Conservation (phyloP, 2,329 filamentous ascomycete genomes). For the Catunica adiposa region DNA sequence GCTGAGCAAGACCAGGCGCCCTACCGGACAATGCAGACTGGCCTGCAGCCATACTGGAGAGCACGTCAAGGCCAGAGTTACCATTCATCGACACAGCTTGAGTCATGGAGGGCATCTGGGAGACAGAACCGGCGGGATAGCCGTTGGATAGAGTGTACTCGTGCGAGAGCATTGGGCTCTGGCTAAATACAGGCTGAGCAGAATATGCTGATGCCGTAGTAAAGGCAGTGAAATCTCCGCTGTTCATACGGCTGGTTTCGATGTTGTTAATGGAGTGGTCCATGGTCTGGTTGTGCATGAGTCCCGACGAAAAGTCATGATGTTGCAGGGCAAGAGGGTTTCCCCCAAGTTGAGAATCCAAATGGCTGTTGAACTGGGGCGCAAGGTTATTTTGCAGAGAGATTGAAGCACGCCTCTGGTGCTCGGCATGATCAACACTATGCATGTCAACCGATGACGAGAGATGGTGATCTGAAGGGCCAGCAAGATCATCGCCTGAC, state of each 20-base stretch:
- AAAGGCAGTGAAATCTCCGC: background rate
- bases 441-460: background rate
- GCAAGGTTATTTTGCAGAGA: too few relatives aligned
- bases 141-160: background rate
- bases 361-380: too few relatives aligned
- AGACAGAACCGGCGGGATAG: background rate
- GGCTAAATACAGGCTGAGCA: background rate
- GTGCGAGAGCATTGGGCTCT: background rate
- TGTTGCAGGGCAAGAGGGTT: background rate
- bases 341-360: too few relatives aligned
- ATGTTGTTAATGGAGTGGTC: constrained; percentile 2
- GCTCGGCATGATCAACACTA: background rate
- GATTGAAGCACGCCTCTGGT: background rate
- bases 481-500: background rate
- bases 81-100: background rate
- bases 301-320: background rate
- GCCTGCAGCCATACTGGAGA: background rate
- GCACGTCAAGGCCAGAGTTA: background rate
- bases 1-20: background rate
- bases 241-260: background rate
- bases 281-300: background rate
- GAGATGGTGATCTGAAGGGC: too few relatives aligned
- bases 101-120: background rate
- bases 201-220: background rate
- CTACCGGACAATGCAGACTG: background rate